phyloP scores from a whole-genome alignment of 352 stramenopile genomes.

The Pythium aquatile region DNA sequence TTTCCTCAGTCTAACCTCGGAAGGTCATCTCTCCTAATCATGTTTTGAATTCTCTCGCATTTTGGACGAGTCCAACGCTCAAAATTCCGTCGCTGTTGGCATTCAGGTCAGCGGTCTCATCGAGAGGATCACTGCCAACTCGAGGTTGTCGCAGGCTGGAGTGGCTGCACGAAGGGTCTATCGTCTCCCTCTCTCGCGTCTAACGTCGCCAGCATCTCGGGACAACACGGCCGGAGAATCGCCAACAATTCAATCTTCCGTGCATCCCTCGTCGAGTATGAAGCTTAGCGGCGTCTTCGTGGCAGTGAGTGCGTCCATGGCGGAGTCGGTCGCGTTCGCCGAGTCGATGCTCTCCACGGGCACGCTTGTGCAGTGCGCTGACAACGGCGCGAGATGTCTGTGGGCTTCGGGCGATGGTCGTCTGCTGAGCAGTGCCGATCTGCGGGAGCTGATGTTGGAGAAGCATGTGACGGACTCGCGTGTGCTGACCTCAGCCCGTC shows the following conservation, averaged over 20 bases:
- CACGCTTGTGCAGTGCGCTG: slow-evolving; percentile 48
- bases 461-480: slow-evolving; percentile 29
- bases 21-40: background rate
- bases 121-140: background rate
- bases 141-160: slow-evolving; percentile 1
- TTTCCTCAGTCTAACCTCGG: background rate
- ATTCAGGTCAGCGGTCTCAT: background rate
- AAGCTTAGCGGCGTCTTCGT: slow-evolving; percentile 3
- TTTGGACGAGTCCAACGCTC: background rate
- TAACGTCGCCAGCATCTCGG: background rate
- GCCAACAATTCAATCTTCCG: background rate
- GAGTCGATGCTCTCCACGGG: slow-evolving; percentile 37
- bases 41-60: background rate
- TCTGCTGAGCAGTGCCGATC: slow-evolving; percentile 36
- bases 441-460: slow-evolving; percentile 49
- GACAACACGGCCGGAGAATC: background rate
- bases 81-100: background rate
- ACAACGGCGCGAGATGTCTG: slow-evolving; percentile 35
- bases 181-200: background rate
- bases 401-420: slow-evolving; percentile 52
- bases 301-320: background rate
- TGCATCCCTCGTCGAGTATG: background rate
- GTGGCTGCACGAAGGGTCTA: slow-evolving; percentile 1
- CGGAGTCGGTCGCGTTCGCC: background rate
- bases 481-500: slow-evolving; percentile 14